Evolutionary conservation across 805 yeast genomes (phyloP), one percentile per base, ranked within the genome.

Genomic region (Metschnikowia vanudenii): DNA sequence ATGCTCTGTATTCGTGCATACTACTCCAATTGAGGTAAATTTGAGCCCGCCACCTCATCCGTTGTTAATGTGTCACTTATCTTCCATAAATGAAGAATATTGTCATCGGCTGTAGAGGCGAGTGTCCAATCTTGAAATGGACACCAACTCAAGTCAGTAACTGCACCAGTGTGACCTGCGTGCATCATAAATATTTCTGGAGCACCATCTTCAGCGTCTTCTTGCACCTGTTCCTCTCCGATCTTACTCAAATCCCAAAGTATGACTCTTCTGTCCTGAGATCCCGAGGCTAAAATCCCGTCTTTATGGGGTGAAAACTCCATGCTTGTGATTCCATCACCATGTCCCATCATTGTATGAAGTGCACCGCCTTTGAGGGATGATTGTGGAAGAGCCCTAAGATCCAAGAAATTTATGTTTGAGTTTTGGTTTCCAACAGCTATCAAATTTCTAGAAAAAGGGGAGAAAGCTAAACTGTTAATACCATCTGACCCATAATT

Each of bases 121-220:
- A 85, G 58, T 32, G 87, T 76, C 91, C 92, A 87, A n/a, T 87
- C 87, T 47, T 81, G 74, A 54, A 73, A 80, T 6, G 83, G 81
- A 59, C 82, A 84, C 74, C 88, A 82, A 29, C 82, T 76, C 54
- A 87, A 72, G 61, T 87, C 96, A 36, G 83, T 81, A 14, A 87
- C 83, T 5, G 84, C 74, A 14, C 88, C 84, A 16, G 90, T 83
- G 60, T 89, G 96, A 17, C 96, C 96, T 32, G 95, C 96, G 61
- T 89, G 96, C 84, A 89, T 85, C 90, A 88, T 85, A 56, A 88
- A 71, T 30, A 89, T 67, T 63, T 89, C 97, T 4, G 96, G 92
- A 22, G 85, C 85, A 33, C 96, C 97, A 58, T 89, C 97, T 53
- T 86, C 96, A 26, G 89, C 86, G 60, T 89, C 96, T 55, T 88